Conservation (phyloP, 495 filamentous ascomycete genomes). For the Jackrogersella multiformis region DNA sequence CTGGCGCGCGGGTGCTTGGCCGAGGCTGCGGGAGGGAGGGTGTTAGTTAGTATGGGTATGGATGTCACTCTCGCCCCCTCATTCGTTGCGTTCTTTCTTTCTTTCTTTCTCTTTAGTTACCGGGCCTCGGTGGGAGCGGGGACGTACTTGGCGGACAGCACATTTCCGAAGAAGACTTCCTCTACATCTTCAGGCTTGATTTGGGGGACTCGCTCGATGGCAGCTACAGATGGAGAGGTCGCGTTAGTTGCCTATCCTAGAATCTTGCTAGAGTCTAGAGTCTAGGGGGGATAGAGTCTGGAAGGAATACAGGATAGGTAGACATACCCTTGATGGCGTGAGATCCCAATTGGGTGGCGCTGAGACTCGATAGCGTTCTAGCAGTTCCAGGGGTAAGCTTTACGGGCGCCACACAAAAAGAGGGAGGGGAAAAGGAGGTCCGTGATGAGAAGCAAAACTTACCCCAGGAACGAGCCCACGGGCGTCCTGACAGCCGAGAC, state of each 20-base stretch:
- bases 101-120: too few relatives aligned
- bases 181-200: conserved; percentile 87
- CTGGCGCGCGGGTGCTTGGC: conserved; percentile 95
- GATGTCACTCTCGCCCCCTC: too few relatives aligned
- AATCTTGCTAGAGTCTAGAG: too few relatives aligned
- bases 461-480: conserved; percentile 93
- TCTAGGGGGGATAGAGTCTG: too few relatives aligned
- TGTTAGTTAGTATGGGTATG: conserved; percentile 32
- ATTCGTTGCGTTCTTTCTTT: too few relatives aligned
- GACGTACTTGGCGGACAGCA: conserved; percentile 91
- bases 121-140: too few relatives aligned
- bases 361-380: conserved; percentile 83
- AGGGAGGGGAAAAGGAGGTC: conserved; percentile 16
- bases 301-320: too few relatives aligned
- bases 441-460: too few relatives aligned
- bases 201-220: conserved; percentile 82
- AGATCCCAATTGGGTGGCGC: conserved; percentile 84
- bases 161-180: conserved; percentile 98
- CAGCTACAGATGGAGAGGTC: conserved; percentile 62
- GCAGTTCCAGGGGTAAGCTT: conserved; percentile 34
- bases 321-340: conserved; percentile 87
- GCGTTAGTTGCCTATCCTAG: too few relatives aligned
- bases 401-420: not conserved
- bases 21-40: conserved; percentile 68
- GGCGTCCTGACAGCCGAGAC: conserved; percentile 91